Conservation (phyloP, 768 basidiomycete species). For the Naematelia aurantialba region DNA sequence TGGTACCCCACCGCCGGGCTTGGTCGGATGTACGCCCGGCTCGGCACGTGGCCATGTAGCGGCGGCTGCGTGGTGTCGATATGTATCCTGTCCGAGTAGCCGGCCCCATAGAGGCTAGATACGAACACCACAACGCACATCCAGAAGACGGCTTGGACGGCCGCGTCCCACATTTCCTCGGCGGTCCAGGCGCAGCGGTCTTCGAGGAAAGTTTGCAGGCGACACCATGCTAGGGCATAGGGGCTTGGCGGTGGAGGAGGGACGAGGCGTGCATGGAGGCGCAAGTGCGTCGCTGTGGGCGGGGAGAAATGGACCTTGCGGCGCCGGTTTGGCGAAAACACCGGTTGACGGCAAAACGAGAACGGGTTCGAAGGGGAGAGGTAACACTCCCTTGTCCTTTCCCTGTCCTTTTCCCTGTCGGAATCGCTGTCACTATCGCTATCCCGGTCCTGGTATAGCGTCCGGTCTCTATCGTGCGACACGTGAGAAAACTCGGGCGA, state of each 20-base stretch:
- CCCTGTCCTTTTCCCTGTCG: no score
- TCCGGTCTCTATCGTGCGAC: no score
- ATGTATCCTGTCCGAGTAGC: neutral
- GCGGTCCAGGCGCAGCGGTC: neutral
- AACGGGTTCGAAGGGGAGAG: constrained; percentile 21
- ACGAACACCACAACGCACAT: neutral
- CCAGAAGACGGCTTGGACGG: neutral
- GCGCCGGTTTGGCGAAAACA: neutral
- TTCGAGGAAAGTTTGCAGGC: neutral
- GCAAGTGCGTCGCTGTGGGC: neutral
- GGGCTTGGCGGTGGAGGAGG: neutral
- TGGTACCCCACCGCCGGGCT: neutral
- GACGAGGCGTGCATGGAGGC: neutral
- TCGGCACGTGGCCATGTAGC: neutral
- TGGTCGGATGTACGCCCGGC: neutral
- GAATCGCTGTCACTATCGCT: no score
- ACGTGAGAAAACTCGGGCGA: neutral
- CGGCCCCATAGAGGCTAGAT: neutral
- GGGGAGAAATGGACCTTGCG: neutral
- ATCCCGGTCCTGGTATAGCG: no score
- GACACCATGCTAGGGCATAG: neutral
- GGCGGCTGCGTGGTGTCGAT: neutral
- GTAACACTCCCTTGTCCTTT: constrained; percentile 6
- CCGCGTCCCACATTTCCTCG: neutral
- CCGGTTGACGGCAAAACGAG: neutral